Conservation (phyloP, 805 yeast genomes). For the Hanseniaspora nectarophila region DNA sequence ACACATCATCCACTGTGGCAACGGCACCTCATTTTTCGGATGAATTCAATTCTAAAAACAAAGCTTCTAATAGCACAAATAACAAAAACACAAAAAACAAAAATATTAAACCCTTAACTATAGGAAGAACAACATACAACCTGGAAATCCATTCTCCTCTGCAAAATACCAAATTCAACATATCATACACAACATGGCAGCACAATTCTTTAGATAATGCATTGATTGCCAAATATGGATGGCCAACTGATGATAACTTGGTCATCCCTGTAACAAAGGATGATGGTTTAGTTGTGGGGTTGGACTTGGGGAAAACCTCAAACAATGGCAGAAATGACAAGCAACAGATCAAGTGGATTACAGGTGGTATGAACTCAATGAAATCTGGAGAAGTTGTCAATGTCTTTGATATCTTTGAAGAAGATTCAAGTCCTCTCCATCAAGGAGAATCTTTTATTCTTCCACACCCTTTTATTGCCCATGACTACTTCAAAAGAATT, state of each 20-base stretch:
- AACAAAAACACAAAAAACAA: constrained; percentile 16
- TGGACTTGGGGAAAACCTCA: constrained; percentile 1
- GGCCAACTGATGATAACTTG: constrained; percentile 46
- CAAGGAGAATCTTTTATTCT: constrained; percentile 37
- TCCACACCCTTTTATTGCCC: constrained; percentile 51
- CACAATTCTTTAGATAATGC: constrained; percentile 69
- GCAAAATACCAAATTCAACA: constrained; percentile 65
- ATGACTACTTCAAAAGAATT: constrained; percentile 15
- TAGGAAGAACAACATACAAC: constrained; percentile 65
- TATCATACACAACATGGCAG: constrained; percentile 81
- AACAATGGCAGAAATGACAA: constrained; percentile 8
- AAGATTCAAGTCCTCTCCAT: constrained; percentile 16
- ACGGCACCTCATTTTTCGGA: constrained; percentile 11
- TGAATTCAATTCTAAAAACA: not conserved
- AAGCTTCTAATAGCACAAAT: constrained; percentile 17
- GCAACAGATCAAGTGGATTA: constrained; percentile 44
- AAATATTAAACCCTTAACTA: constrained; percentile 34
- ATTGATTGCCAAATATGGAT: constrained; percentile 37
- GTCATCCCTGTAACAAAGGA: constrained; percentile 7
- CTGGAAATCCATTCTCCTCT: constrained; percentile 59
- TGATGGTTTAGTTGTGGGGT: constrained; percentile 4
- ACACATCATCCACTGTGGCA: constrained; percentile 1
- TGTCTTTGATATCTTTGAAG: constrained; percentile 60
- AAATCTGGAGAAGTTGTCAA: constrained; percentile 37
- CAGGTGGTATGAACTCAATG: constrained; percentile 11